Percentiles rank a stretch among this genome's conserved stretches.
Evolutionary conservation across 2,329 filamentous ascomycete species (phyloP).

Genomic region (Fusarium irregulare): DNA sequence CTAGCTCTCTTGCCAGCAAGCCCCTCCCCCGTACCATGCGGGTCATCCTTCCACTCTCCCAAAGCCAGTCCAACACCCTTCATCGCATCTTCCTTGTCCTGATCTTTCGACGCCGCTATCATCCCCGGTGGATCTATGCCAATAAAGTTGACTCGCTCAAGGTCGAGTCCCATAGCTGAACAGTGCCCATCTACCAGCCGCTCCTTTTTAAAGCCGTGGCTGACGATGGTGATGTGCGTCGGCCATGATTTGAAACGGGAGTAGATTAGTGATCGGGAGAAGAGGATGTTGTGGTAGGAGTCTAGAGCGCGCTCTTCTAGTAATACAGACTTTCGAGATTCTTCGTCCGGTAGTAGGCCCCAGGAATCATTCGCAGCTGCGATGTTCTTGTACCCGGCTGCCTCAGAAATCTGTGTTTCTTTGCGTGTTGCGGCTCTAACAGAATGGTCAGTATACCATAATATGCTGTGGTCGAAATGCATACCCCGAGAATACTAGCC

Average conservation of each 20-base stretch:
- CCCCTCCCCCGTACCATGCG: conserved; percentile 60
- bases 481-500: conserved; percentile 79
- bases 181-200: conserved; percentile 74
- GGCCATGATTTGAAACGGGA: conserved; percentile 63
- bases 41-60: conserved; percentile 63
- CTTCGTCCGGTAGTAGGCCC: conserved; percentile 47
- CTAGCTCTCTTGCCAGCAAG: conserved; percentile 60
- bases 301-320: conserved; percentile 81
- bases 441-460: neutral
- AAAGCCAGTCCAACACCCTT: conserved; percentile 57
- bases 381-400: conserved; percentile 69
- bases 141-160: conserved; percentile 60
- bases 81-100: conserved; percentile 54
- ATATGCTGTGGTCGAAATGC: neutral
- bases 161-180: conserved; percentile 67
- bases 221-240: conserved; percentile 68
- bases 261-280: conserved; percentile 70
- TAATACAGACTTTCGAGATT: conserved; percentile 53
- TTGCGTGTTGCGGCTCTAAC: conserved; percentile 71
- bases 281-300: conserved; percentile 86
- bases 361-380: conserved; percentile 61
- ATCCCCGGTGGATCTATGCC: conserved; percentile 73
- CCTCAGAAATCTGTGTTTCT: conserved; percentile 69
- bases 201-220: conserved; percentile 74
- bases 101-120: conserved; percentile 40